Conservation (phyloP, 1,139 yeast genomes). For the Yamadazyma mexicana region DNA sequence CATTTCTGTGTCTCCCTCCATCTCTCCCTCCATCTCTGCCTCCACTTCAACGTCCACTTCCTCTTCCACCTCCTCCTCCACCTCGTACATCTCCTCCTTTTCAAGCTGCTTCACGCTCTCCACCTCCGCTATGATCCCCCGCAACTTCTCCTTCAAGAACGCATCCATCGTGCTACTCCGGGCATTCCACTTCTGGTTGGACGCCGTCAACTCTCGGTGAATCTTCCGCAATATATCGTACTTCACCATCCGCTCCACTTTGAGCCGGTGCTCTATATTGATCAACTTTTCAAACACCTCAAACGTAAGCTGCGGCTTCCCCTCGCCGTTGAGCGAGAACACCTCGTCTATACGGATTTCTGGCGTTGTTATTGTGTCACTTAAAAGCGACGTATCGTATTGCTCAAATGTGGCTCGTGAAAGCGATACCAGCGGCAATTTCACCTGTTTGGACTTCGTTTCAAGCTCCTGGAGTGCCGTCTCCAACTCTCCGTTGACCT, state of each 20-base stretch:
- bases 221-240: conserved; percentile 36
- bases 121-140: conserved; percentile 18
- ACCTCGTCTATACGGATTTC: conserved; percentile 19
- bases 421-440: conserved; percentile 30
- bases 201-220: conserved; percentile 30
- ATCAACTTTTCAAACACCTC: conserved; percentile 30
- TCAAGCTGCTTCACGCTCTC: conserved; percentile 16
- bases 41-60: conserved; percentile 9
- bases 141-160: conserved; percentile 35
- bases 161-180: conserved; percentile 39
- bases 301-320: conserved; percentile 30
- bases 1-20: conserved; percentile 3
- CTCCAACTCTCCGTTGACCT: conserved; percentile 28
- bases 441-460: conserved; percentile 22
- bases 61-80: conserved; percentile 13
- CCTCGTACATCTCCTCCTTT: conserved; percentile 21
- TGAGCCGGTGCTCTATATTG: conserved; percentile 34
- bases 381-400: conserved; percentile 23
- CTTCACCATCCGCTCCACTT: conserved; percentile 34
- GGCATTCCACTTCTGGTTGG: conserved; percentile 41
- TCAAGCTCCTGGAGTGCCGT: conserved; percentile 25
- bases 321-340: conserved; percentile 26
- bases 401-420: conserved; percentile 30
- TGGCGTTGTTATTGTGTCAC: conserved; percentile 8
- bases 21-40: conserved; percentile 6